Evolutionary conservation across 768 basidiomycete species (phyloP).

Genomic region (Phylloporus rhodoxanthus): DNA sequence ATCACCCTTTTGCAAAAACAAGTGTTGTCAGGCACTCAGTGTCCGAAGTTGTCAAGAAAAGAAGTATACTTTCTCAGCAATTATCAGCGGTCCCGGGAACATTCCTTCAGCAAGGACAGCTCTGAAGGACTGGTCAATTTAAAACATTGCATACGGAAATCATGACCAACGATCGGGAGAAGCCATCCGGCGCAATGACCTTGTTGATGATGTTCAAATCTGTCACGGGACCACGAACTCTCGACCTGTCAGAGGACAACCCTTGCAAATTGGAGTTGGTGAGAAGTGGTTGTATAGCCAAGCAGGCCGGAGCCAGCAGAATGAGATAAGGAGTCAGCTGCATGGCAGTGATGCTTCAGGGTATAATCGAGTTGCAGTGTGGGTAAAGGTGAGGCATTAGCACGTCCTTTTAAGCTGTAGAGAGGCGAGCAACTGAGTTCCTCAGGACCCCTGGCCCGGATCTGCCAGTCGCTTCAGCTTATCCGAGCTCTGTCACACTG

Average conservation of each 20-base stretch:
- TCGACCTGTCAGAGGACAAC: neutral
- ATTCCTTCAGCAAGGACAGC: conserved; percentile 38
- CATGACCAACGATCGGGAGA: conserved; percentile 32
- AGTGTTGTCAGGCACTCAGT: neutral
- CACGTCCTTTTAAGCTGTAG: too few species aligned
- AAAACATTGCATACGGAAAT: neutral
- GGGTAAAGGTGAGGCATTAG: too few species aligned
- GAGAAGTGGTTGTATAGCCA: neutral
- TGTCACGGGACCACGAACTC: conserved; percentile 18
- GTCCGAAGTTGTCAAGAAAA: neutral
- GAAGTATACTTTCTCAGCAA: conserved; percentile 29
- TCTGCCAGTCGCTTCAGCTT: too few species aligned
- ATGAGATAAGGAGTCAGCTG: neutral
- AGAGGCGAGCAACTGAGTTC: too few species aligned
- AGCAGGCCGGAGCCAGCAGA: neutral
- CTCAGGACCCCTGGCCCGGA: too few species aligned
- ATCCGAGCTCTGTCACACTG: too few species aligned
- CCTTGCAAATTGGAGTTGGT: neutral
- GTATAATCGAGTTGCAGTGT: too few species aligned
- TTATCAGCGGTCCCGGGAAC: conserved; percentile 43
- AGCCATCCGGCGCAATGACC: conserved; percentile 45
- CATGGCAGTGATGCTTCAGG: neutral
- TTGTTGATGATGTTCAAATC: too few species aligned
- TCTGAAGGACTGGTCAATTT: too few species aligned
- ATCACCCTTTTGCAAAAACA: conserved; percentile 28